Percentiles rank a stretch among this genome's conserved stretches.
These are phyloP conservation scores for Cryphonectria carpinicola DNA, from an alignment of 2,329 filamentous ascomycete species.

Conservation along the genomic window DNA sequence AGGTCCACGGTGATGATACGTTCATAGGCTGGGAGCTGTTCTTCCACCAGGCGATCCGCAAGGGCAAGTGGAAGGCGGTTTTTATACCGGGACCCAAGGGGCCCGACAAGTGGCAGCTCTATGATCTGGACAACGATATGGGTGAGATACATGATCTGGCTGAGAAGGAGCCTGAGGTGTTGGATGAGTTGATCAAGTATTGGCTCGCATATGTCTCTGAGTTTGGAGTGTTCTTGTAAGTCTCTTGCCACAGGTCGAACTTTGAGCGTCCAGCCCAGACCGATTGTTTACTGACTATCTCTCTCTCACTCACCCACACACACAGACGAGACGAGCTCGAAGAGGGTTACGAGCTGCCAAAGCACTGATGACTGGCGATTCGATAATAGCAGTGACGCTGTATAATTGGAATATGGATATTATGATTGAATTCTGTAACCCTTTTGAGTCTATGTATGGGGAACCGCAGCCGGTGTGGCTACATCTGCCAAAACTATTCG, in stretches of 20 bases:
- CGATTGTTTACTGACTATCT: not conserved
- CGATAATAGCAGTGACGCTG: not conserved
- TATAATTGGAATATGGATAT: not conserved
- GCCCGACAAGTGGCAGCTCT: conserved; percentile 54
- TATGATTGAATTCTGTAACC: not conserved
- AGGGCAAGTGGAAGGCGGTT: conserved; percentile 45
- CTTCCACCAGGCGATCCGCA: conserved; percentile 39
- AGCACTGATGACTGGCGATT: not conserved
- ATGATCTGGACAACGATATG: conserved; percentile 49
- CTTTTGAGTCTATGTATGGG: no score
- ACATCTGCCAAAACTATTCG: no score
- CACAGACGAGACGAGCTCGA: conserved; percentile 11
- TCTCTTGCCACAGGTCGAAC: not conserved
- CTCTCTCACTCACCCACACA: not conserved
- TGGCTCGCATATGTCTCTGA: conserved; percentile 50
- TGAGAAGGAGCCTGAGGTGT: conserved; percentile 37
- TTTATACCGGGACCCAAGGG: conserved; percentile 54
- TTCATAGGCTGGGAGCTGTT: conserved; percentile 44
- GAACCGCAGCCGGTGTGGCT: not conserved
- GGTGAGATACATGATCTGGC: conserved; percentile 48
- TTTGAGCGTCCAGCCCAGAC: not conserved
- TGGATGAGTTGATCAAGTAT: conserved; percentile 39
- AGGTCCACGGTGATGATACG: conserved; percentile 41
- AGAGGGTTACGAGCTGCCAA: conserved; percentile 2
- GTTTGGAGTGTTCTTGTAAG: conserved; percentile 53